Evolutionary conservation across 768 basidiomycete species (phyloP), one percentile per base, ranked within the genome.

Genomic region (Mycena pura): DNA sequence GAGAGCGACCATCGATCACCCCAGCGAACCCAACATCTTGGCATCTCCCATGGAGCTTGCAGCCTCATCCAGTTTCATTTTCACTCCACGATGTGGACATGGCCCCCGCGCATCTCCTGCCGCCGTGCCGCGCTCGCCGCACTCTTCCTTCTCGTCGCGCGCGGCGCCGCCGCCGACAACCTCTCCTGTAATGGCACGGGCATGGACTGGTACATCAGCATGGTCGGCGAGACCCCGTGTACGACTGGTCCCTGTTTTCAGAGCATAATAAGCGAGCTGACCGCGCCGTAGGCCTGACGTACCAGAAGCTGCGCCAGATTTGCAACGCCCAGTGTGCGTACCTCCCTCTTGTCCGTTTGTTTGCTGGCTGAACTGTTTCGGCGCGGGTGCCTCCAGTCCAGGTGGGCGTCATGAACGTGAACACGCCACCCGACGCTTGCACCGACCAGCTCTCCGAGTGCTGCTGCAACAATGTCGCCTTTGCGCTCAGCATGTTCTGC

Each of bases 191-290:
- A 36, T 11, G 69, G 69, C 15, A 69, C 66, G 25, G 59, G 66
- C 48, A 66, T 70, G 51, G 62, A 72, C 21, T 73, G 71, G 69
- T 72, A 73, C 57, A 68, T 45, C 3, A 36, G 54, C 28, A 67
- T 68, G 36, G 72, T 73, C 29, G 72, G 71, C 17, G 72, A 73
- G 55, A 69, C 72, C 22, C 71, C 72, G 19, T 72, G 71, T 70
- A 52, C 63, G 71, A 53, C 17, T 10, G 31, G 13, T 54, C 29
- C 17, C 36, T 22, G 2, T 22, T 19, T 50, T 13, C 13, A 10
- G 11, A 5, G n/a, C 40, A 22, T 13, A 50, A 49, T 49, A 4
- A 39, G 9, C 15, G 3, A 21, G 29, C 14, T 25, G 13, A n/a
- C n/a, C 1, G 14, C 17, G 34, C 17, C n/a, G 21, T 46, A 69